Conservation (phyloP, 1,284 basidiomycete species). For the Caloboletus inedulis region DNA sequence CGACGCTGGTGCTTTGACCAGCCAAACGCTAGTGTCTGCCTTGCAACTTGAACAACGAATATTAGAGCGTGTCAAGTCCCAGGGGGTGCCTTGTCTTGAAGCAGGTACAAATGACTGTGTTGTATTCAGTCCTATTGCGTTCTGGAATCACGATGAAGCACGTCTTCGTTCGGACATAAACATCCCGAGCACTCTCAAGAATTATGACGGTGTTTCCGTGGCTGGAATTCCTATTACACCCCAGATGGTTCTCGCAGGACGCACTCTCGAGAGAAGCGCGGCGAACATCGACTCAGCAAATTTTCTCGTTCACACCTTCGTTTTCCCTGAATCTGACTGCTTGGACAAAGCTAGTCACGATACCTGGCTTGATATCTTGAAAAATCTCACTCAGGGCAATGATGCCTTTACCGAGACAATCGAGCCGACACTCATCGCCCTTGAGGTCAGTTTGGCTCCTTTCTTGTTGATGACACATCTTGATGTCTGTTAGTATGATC, state of each 20-base stretch:
- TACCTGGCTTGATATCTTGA: conserved; percentile 59
- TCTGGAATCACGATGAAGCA: conserved; percentile 65
- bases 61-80: conserved; percentile 41
- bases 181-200: conserved; percentile 55
- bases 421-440: conserved; percentile 63
- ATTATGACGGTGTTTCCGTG: conserved; percentile 50
- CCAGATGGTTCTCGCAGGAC: conserved; percentile 73
- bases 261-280: conserved; percentile 50
- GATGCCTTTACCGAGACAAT: conserved; percentile 48
- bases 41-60: conserved; percentile 62
- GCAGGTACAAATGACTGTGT: conserved; percentile 50
- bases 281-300: conserved; percentile 58
- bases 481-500: conserved; percentile 45
- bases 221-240: conserved; percentile 62
- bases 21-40: conserved; percentile 57
- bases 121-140: conserved; percentile 67
- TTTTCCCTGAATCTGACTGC: conserved; percentile 73
- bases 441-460: conserved; percentile 52
- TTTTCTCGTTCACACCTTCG: conserved; percentile 74
- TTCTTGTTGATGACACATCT: conserved; percentile 1
- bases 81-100: conserved; percentile 50
- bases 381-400: conserved; percentile 41
- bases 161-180: conserved; percentile 52
- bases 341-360: conserved; percentile 57
- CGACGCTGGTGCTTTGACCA: conserved; percentile 57